phyloP scores from a whole-genome alignment of 2,329 filamentous ascomycete species.

The Aureobasidium sp. region DNA sequence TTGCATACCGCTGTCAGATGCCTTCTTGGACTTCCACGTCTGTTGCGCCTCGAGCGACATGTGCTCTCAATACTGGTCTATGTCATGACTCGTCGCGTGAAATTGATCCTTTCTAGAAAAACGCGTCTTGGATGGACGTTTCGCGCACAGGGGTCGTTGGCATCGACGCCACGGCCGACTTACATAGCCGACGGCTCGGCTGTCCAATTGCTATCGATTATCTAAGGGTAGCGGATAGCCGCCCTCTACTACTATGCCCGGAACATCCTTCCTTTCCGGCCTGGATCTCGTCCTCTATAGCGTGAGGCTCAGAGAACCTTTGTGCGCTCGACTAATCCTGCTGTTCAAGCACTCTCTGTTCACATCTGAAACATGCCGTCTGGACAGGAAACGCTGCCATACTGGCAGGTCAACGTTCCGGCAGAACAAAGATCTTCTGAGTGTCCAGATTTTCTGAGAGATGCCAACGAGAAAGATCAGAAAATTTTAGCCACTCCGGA shows the following conservation, averaged over 20 bases:
- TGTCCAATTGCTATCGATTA: background rate
- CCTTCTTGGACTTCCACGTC: background rate
- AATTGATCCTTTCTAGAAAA: conserved; percentile 2
- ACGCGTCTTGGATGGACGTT: background rate
- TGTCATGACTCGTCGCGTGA: background rate
- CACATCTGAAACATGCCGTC: background rate
- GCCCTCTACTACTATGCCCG: background rate
- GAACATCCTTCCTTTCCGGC: background rate
- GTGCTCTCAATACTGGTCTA: background rate
- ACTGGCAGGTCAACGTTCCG: conserved; percentile 79
- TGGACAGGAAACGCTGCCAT: conserved; percentile 42
- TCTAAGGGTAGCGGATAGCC: background rate
- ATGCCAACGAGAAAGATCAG: conserved; percentile 60
- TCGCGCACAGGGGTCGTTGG: background rate
- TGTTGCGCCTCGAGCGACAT: background rate
- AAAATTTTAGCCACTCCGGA: conserved; percentile 66
- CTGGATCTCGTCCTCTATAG: background rate
- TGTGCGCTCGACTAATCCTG: conserved; percentile 1
- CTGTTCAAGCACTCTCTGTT: background rate
- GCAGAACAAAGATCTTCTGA: conserved; percentile 51
- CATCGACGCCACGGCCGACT: background rate
- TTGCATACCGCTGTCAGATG: background rate
- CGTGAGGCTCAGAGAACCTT: background rate
- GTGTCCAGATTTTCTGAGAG: conserved; percentile 65
- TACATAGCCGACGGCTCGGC: conserved; percentile 11